Evolutionary conservation across 2,329 filamentous ascomycete species (phyloP), one percentile per base, ranked within the genome.

Genomic region (Talaromyces marneffei): DNA sequence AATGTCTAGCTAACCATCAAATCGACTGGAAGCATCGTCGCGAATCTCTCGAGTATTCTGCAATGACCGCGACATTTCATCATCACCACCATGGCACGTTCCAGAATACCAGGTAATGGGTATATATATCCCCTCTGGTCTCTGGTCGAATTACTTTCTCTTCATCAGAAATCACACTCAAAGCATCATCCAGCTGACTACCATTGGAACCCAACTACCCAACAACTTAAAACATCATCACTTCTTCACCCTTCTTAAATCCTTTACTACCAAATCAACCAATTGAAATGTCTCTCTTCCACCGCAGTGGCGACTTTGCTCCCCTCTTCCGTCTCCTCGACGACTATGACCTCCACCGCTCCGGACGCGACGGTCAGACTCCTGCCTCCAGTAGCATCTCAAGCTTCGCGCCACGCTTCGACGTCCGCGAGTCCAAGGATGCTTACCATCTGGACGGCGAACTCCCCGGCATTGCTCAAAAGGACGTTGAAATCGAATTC

Each of bases 401-500:
- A 5, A 67, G 68, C 44, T 77, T 77, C 66, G 69, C 70, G 10
- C 77, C 76, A 14, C 67, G 69, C 50, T 78, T 78, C 64, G 76
- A 79, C 63, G 71, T 78, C 57, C 71, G 72, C 56, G 77, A 78
- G 66, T 69, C 69, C n/a, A 69, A 72, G 29, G 69, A 74, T 1
- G 65, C 69, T 9, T 79, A 78, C 65, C 57, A 72, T 31, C 71
- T 79, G 9, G 72, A 78, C 59, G 76, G 76, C 35, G 77, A 79
- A 59, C 65, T 79, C 2, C 76, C 77, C 7, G 77, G 77, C n/a
- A 67, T 79, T 57, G 70, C 71, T 39, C 73, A 77, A 65, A 73
- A 76, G 64, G 71, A 77, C 46, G 65, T 79, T 29, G 69, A 72
- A 59, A 75, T 79, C 60, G 74, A 77, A 60, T 78, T 78, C 64